Evolutionary conservation across 345 rosid genomes (phyloP), one percentile per base, ranked within the genome.

Genomic region (Ailanthus altissimus): DNA sequence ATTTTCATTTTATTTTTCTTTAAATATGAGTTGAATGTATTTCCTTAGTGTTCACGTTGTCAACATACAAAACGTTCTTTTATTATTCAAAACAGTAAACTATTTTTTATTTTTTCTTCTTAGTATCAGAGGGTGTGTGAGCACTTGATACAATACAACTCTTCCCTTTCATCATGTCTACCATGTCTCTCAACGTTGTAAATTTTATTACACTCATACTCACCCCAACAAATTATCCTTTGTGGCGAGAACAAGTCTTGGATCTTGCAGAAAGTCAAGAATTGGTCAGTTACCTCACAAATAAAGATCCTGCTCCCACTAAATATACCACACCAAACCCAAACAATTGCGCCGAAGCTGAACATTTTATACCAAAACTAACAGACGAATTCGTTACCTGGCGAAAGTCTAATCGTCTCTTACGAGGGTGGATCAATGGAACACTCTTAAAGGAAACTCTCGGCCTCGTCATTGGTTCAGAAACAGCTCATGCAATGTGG

Each of bases 241-340:
- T 67, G 12, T 76, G 73, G 66, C 42, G 54, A 8, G 64, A 38
- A 13, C 65, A 67, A 56, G 47, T 42, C 1, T 38, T 67, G 7
- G 66, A 38, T 53, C 45, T 76, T 10, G 40, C n/a, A 10, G 57
- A 68, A 47, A 76, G 79, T 23, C 57, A 76, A 67, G 74, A 76
- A 6, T 0, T 76, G 43, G 36, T 53, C 5, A 20, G 47, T 1
- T 43, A 32, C 43, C 68, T 77, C n/a, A 59, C 43, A 0, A 5
- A 8, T 28, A 62, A 38, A 46, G 15, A 18, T 36, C 16, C 9
- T n/a, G 21, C 12, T 5, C 12, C 45, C 23, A 64, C 21, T 4
- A 36, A 43, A 64, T 7, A 11, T 28, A 5, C 8, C 6, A 26
- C 50, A 38, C 1, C 61, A 21, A 7, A 0, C 21, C 20, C 32